Percentiles rank a stretch among this genome's conserved stretches.
These are phyloP conservation scores for Arthrobotrys iridis DNA, from an alignment of 2,329 filamentous ascomycete species.

Conservation along the genomic window DNA sequence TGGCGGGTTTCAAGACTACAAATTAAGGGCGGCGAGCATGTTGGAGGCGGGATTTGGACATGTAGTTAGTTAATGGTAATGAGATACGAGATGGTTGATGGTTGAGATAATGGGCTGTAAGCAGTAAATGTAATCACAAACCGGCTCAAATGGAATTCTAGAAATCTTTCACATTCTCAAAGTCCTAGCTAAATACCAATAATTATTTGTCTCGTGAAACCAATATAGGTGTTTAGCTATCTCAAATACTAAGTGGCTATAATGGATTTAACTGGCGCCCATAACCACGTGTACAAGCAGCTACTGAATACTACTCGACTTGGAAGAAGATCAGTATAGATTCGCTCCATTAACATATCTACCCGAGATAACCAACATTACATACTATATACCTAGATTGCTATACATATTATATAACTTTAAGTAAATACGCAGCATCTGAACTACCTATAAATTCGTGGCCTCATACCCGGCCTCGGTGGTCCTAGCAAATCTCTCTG, in stretches of 20 bases:
- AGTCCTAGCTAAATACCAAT: too few species aligned
- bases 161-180: neutral
- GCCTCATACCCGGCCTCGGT: constrained; percentile 20
- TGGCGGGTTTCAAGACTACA: neutral
- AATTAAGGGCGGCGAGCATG: neutral
- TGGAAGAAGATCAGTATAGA: too few species aligned
- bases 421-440: neutral
- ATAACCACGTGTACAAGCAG: too few species aligned
- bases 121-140: neutral
- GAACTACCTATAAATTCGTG: constrained; percentile 4
- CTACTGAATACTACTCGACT: too few species aligned
- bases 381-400: neutral
- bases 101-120: neutral
- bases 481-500: constrained; percentile 29
- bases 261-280: too few species aligned
- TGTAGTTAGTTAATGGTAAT: constrained; percentile 8
- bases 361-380: neutral
- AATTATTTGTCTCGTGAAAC: too few species aligned
- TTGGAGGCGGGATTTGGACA: neutral
- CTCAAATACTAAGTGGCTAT: too few species aligned
- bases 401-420: neutral
- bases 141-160: too few species aligned
- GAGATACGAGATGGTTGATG: neutral
- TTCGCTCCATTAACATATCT: too few species aligned
- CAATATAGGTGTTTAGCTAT: too few species aligned